These are phyloP conservation scores for Raddia distichophylla DNA, from an alignment of 176 grass and related monocot genomes.

Conservation along the genomic window DNA sequence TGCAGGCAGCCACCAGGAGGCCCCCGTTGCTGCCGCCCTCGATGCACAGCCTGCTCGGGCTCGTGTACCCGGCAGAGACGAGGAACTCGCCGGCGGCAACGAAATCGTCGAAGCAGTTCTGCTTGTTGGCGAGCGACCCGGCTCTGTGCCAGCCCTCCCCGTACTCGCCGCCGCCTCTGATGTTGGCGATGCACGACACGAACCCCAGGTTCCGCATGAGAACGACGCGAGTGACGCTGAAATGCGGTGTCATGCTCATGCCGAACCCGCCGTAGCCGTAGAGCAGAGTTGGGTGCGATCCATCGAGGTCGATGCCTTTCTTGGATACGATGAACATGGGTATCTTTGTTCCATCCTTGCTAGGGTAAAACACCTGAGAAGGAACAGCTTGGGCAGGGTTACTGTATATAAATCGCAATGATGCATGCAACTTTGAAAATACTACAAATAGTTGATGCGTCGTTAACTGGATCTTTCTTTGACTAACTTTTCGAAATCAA, in stretches of 20 bases:
- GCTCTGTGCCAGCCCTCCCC: conserved; percentile 85
- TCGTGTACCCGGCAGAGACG: conserved; percentile 69
- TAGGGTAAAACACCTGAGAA: conserved; percentile 67
- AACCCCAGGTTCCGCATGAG: conserved; percentile 69
- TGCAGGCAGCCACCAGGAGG: conserved; percentile 88
- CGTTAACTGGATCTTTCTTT: too few relatives aligned
- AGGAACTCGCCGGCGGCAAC: conserved; percentile 72
- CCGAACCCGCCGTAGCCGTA: conserved; percentile 93
- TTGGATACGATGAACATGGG: conserved; percentile 85
- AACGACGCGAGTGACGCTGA: conserved; percentile 66
- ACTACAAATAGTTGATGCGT: neutral
- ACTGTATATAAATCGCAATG: neutral
- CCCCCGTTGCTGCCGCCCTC: conserved; percentile 97
- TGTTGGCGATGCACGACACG: conserved; percentile 79
- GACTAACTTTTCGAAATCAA: too few relatives aligned
- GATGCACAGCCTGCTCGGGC: conserved; percentile 61
- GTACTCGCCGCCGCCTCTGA: conserved; percentile 91
- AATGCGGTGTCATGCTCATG: conserved; percentile 74
- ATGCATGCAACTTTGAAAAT: neutral
- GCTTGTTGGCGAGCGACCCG: conserved; percentile 74
- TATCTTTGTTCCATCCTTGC: conserved; percentile 80
- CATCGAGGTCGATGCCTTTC: conserved; percentile 65
- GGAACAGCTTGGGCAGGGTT: neutral
- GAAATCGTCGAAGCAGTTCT: conserved; percentile 98
- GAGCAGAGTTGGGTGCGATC: conserved; percentile 65